These are phyloP conservation scores for Vaucheria bursata DNA, from an alignment of 352 stramenopile genomes.

Conservation along the genomic window DNA sequence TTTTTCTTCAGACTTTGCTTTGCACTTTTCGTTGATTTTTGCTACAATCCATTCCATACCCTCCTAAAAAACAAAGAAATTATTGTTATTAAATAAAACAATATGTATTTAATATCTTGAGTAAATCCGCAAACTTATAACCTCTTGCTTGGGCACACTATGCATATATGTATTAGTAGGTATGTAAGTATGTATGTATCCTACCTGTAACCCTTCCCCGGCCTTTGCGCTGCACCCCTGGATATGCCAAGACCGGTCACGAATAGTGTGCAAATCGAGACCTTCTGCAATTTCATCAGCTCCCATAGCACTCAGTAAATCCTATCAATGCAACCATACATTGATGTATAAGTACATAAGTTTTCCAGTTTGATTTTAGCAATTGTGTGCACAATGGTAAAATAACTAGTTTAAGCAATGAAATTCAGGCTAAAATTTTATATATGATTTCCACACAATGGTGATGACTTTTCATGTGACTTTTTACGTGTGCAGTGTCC, in stretches of 20 bases:
- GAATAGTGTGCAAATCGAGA: slow-evolving; percentile 73
- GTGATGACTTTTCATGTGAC: too few species aligned
- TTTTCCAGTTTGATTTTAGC: too few species aligned
- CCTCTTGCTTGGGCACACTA: not conserved
- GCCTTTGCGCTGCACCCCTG: slow-evolving; percentile 76
- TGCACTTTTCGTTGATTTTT: slow-evolving; percentile 51
- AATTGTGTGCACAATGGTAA: too few species aligned
- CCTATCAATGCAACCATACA: too few species aligned
- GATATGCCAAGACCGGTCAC: slow-evolving; percentile 77
- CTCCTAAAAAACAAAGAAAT: slow-evolving; percentile 10
- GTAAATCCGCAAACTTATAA: not conserved
- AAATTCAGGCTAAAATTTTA: too few species aligned
- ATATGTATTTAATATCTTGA: not conserved
- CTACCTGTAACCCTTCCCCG: slow-evolving; percentile 71
- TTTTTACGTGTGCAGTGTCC: too few species aligned
- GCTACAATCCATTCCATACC: slow-evolving; percentile 55
- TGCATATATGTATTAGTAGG: not conserved
- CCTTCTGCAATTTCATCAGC: slow-evolving; percentile 68
- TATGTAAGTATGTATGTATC: slow-evolving; percentile 23
- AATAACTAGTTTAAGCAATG: too few species aligned
- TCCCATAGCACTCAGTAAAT: slow-evolving; percentile 1
- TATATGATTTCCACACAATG: too few species aligned
- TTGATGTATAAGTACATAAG: too few species aligned
- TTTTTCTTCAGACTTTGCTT: slow-evolving; percentile 29
- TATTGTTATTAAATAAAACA: not conserved